Percentiles rank a stretch among this genome's conserved stretches.
phyloP scores from a whole-genome alignment of 179 eudicot species.

The Silene vulgaris region DNA sequence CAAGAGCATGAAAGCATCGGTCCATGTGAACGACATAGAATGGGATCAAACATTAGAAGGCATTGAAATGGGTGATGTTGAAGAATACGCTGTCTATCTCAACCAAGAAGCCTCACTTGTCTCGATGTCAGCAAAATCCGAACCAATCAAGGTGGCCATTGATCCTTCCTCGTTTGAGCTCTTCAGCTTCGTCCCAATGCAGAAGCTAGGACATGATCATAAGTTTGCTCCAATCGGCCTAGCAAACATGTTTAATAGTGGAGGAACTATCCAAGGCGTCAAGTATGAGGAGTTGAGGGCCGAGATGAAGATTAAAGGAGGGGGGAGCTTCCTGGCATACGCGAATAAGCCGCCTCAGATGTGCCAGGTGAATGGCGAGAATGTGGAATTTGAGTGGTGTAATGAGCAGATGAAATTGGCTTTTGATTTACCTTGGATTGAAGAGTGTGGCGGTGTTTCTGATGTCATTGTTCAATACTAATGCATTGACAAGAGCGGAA shows the following conservation, averaged over 20 bases:
- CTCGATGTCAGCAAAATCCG: constrained; percentile 24
- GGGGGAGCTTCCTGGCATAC: constrained; percentile 50
- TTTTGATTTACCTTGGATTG: constrained; percentile 41
- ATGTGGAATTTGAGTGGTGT: constrained; percentile 37
- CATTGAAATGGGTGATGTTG: constrained; percentile 30
- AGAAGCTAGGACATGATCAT: constrained; percentile 25
- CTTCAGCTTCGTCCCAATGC: constrained; percentile 49
- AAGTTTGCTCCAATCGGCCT: constrained; percentile 61
- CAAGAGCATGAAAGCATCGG: constrained; percentile 37
- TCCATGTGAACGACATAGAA: constrained; percentile 47
- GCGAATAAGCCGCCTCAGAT: constrained; percentile 44
- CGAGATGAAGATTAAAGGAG: constrained; percentile 51
- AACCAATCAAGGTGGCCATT: constrained; percentile 32
- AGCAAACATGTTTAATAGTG: constrained; percentile 50
- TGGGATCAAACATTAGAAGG: constrained; percentile 50
- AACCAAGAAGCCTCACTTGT: constrained; percentile 35
- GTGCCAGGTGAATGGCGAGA: constrained; percentile 39
- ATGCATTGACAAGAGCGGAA: background rate
- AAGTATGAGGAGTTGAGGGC: constrained; percentile 31
- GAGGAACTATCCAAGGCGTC: constrained; percentile 46
- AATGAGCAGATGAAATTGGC: constrained; percentile 29
- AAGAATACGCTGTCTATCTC: constrained; percentile 52
- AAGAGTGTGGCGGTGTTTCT: constrained; percentile 43
- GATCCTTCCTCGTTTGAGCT: constrained; percentile 50
- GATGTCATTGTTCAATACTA: constrained; percentile 29